Evolutionary conservation across 768 basidiomycete genomes (phyloP), one percentile per base, ranked within the genome.

Genomic region (Leucosporidium scottii): DNA sequence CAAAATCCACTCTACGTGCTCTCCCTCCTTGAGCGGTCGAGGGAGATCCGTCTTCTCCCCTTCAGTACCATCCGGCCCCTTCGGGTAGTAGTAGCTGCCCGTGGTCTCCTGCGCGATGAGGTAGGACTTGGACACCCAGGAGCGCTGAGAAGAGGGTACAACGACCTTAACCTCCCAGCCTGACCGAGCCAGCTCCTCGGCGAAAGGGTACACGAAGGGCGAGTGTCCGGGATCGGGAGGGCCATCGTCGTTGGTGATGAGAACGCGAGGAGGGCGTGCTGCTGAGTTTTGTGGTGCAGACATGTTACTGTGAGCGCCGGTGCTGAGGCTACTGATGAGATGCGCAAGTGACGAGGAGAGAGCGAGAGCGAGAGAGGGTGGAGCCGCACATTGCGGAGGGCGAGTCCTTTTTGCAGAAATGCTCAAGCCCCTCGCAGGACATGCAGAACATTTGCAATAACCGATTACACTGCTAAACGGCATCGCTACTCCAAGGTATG

Each of bases 91-190:
- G 67, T 79, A 80, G 48, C 61, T 64, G 0, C 76, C 77, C 1
- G 71, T 64, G 59, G 78, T 78, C 28, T 76, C 69, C 39, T 80
- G 77, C 56, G 71, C 72, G 53, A 78, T 78, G 25, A 74, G 72
- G 62, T 77, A 79, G 34, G 74, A 75, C 65, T 79, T 78, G 17
- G 78, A 77, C 28, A 78, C 75, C 75, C 80, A 81, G 34, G 73
- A 75, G 64, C 78, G 77, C 69, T 81, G 80, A 23, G 71, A 74
- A 27, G 76, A 73, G 0, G 80, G 80, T 4, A 79, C 75, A 57
- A 81, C 80, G 31, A 81, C 79, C 30, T 73, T 70, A 4, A 81
- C 78, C 20, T 80, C 78, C 76, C 78, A 79, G 0, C 77, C 78
- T 9, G 39, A 44, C 10, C 39, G 39, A 12, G 39, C 70, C 2